A percentile compares a stretch with the other conserved stretches of the same genome.
Evolutionary conservation across 2,329 filamentous ascomycete species (phyloP).

Genomic region (Penicillium sp.): DNA sequence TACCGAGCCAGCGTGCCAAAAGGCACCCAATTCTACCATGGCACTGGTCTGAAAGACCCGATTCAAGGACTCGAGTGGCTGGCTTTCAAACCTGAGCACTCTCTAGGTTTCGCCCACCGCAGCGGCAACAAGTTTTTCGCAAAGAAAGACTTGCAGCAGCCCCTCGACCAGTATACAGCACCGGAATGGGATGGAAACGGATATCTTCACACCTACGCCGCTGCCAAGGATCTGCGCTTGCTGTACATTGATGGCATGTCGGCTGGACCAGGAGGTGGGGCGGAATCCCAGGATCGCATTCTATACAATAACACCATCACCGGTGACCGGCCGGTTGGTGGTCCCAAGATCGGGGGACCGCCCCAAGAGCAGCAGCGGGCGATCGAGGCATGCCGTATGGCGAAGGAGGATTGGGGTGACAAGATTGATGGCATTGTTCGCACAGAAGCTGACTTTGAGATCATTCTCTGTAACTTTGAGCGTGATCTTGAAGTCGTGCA

Average conservation of each 20-base stretch:
- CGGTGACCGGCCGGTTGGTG: background rate
- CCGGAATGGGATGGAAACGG: background rate
- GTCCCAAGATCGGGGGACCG: slow-evolving; percentile 9
- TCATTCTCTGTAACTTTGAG: slow-evolving; percentile 67
- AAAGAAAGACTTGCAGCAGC: background rate
- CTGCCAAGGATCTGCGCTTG: slow-evolving; percentile 58
- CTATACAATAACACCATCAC: slow-evolving; percentile 48
- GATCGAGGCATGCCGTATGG: slow-evolving; percentile 56
- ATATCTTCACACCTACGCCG: slow-evolving; percentile 63
- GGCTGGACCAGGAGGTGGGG: slow-evolving; percentile 63
- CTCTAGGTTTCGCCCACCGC: slow-evolving; percentile 58
- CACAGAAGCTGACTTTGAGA: slow-evolving; percentile 70
- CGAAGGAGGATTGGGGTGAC: slow-evolving; percentile 49
- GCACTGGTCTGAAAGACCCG: slow-evolving; percentile 40
- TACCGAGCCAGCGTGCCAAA: slow-evolving; percentile 63
- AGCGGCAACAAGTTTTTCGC: background rate
- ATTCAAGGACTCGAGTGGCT: slow-evolving; percentile 59
- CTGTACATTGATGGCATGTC: slow-evolving; percentile 72
- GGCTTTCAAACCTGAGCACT: slow-evolving; percentile 72
- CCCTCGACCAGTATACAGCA: background rate
- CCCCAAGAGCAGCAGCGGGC: slow-evolving; percentile 55
- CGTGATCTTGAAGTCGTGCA: slow-evolving; percentile 39
- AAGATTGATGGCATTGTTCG: slow-evolving; percentile 64
- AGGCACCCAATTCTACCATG: slow-evolving; percentile 67
- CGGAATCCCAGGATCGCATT: slow-evolving; percentile 67